Base-by-base conservation (phyloP, 768 basidiomycete species). In the Fomitopsis serialis region DNA sequence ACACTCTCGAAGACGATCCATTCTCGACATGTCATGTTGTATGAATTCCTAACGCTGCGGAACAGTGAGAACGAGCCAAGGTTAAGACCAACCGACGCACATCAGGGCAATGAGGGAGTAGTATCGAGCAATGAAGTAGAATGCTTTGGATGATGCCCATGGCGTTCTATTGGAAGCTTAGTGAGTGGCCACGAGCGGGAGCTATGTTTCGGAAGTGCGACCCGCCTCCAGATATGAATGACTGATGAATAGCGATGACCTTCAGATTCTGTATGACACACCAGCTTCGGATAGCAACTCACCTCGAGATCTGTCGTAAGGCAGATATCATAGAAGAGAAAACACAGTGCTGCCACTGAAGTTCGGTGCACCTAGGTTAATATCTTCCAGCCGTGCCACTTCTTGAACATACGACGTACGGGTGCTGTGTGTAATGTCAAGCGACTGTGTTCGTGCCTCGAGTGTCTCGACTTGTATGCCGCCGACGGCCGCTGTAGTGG, bases 271-370 rank as follows among this genome's bases (percentile, higher is more conserved):
- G n/a, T n/a, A n/a, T n/a, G n/a, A n/a, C n/a, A n/a, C n/a, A n/a
- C n/a, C n/a, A 27, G n/a, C 42, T 48, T 37, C 4, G 25, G 36
- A 29, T 8, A 42, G 13, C 6, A 23, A 32, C 57, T 15, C 48
- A 58, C 57, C 50, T 58, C 57, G 13, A 54, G 50, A 51, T 55
- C 50, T 12, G 50, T 46, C 2, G 57, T 52, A 11, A 58, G 54
- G 1, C 50, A 36, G 35, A 58, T 45, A 34, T 58, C 57, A 49
- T 49, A 55, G 19, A 44, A 34, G 19, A 58, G 50, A 22, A 58
- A 55, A 25, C 54, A 52, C 17, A 58, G 36, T 5, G 57, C 57
- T 9, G 57, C 57, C 19, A 55, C 49, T 50, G 37, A 23, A 19
- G 15, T 15, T 9, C 34, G 15, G 15, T 35, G 34, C 15, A 15